A percentile compares a stretch with the other conserved stretches of the same genome.
These are phyloP conservation scores for Phyllosticta citrichinensis DNA, from an alignment of 2,329 filamentous ascomycete genomes.

Conservation along the genomic window DNA sequence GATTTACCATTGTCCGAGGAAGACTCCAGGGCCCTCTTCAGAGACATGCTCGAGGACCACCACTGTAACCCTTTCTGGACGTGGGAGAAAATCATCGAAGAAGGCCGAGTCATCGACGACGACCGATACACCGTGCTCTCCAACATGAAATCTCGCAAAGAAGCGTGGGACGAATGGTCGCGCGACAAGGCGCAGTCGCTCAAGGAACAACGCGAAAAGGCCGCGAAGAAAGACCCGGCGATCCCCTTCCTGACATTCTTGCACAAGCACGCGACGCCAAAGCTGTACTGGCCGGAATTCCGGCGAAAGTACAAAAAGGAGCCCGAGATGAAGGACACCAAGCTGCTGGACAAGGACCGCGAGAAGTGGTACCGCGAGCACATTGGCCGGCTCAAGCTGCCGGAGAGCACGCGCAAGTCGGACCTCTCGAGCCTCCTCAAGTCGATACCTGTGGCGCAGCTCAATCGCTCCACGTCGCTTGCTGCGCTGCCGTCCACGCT, in stretches of 20 bases:
- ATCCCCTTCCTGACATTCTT: conserved; percentile 77
- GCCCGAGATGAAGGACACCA: conserved; percentile 63
- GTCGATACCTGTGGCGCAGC: conserved; percentile 44
- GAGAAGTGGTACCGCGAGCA: conserved; percentile 74
- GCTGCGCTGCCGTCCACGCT: conserved; percentile 52
- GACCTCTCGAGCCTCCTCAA: conserved; percentile 59
- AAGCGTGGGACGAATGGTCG: conserved; percentile 78
- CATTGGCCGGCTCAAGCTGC: conserved; percentile 53
- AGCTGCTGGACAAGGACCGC: conserved; percentile 53
- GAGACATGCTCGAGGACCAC: conserved; percentile 74
- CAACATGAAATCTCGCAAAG: conserved; percentile 71
- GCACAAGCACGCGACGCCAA: conserved; percentile 71
- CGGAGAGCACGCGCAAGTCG: conserved; percentile 55
- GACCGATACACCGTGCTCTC: conserved; percentile 72
- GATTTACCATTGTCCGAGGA: conserved; percentile 61
- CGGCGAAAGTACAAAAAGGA: conserved; percentile 83
- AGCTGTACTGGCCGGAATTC: conserved; percentile 97
- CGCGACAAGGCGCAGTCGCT: conserved; percentile 63
- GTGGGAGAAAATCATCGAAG: conserved; percentile 83
- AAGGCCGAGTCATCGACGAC: conserved; percentile 74
- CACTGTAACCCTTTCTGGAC: conserved; percentile 77
- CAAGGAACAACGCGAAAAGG: conserved; percentile 60
- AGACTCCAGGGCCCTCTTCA: conserved; percentile 70
- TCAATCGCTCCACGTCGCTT: conserved; percentile 51
- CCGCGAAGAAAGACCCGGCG: conserved; percentile 72